Evolutionary conservation across 192 early-diverging fungal genomes (phyloP), one percentile per base, ranked within the genome.

Genomic region (Obelidium mucronatum): DNA sequence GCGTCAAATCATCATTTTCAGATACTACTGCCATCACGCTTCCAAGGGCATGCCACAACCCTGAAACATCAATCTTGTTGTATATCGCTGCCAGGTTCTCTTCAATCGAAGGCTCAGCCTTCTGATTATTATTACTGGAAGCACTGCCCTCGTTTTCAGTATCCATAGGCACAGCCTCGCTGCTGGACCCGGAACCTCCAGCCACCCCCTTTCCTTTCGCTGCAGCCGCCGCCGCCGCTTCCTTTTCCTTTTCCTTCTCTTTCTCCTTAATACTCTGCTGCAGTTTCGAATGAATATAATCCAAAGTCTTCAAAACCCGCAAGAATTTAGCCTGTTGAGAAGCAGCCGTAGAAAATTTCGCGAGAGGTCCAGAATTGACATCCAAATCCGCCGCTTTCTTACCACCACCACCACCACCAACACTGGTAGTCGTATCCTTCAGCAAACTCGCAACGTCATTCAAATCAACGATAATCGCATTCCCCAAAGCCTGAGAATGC

Each of bases 301-400:
- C 97, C 37, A 98, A 87, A 0, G 96, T 95, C 81, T 97, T 98
- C 65, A 99, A 88, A 31, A 99, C 90, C 28, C 97, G 92, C 53
- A 99, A 72, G 55, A 99, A 79, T 65, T 96, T 96, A 26, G 97
- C 92, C 81, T 99, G 97, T 67, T 90, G 84, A 5, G 96, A 92
- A n/a, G 93, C 90, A 5, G 95, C 83, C 3, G 91, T 90, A 26
- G 95, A 93, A 79, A 97, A 96, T 60, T 91, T 90, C 31, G 87
- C 85, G 24, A 97, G 82, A 17, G 90, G 91, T 13, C 89, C 84
- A 55, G 87, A 86, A 63, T 94, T 91, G 30, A 96, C 90, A 39
- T 91, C 90, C 33, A 93, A 90, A 11, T 89, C 90, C 19, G 17
- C 59, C 30, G 15, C 59, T 51, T 22, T 53, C 54, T 17, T 15